Base-by-base conservation (phyloP, 202 grass and related monocot genomes). In the Cymbopogon flexuosus region DNA sequence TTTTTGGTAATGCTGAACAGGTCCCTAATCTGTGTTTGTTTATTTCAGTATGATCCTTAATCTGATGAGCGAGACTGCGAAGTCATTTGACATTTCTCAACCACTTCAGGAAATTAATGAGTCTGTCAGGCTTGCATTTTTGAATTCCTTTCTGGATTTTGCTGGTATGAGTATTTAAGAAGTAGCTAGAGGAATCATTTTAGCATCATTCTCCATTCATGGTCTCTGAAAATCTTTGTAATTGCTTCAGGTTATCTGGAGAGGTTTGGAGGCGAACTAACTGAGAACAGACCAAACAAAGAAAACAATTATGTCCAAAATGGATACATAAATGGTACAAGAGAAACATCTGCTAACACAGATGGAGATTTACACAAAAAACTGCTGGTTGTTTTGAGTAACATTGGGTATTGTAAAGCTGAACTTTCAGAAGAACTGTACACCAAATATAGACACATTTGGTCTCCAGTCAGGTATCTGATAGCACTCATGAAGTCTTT, bases 121-220 rank as follows among this genome's bases (percentile, higher is more conserved):
- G 82, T 99, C 96, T 61, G 89, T 99, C 77, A 91, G 96, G 79
- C 96, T 99, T 87, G 90, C 90, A 88, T 96, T 99, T 88, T 91
- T 99, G 45, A 99, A 91, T 80, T 93, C 88, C 57, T 96, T 99
- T 85, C 78, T 91, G 64, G 96, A 99, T 85, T 96, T 99, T 93
- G 96, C 92, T 2, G 92, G 96, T 99, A 95, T 39, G 80, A 16
- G 65, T 79, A 24, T 83, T 57, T 86, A 24, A 19, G 8, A 24
- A 19, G 8, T 67, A 75, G 10, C 36, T 57, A 57, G 33, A 69
- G 43, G 5, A 51, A 23, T 29, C 37, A 64, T 73, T 14, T 13
- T 57, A 5, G 58, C 76, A 70, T 87, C 35, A 66, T 83, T 73
- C 0, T 83, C 81, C 78, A 57, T 37, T 72, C 0, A 72, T 82